These are phyloP conservation scores for Acanthochlamys bracteata DNA, from an alignment of 106 monocot species.

Conservation along the genomic window DNA sequence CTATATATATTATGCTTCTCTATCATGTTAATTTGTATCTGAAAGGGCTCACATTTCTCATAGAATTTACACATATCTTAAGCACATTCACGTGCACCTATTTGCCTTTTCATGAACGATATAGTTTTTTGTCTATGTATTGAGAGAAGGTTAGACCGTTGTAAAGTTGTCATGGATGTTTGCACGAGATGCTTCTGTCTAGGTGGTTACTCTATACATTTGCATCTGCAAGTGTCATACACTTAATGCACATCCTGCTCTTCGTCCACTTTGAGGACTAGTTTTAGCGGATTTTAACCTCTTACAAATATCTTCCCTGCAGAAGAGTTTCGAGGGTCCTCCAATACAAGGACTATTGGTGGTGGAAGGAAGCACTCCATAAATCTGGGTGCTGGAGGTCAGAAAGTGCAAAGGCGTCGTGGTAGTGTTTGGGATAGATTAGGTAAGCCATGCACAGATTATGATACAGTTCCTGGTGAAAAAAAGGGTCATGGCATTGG, in stretches of 20 bases:
- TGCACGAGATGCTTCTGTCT: too few species aligned
- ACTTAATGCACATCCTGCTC: not conserved
- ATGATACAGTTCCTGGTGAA: not conserved
- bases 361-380: constrained; percentile 15
- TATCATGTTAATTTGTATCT: too few species aligned
- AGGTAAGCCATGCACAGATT: constrained; percentile 47
- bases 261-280: not conserved
- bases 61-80: too few species aligned
- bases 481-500: not conserved
- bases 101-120: too few species aligned
- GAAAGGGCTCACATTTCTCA: too few species aligned
- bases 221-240: not conserved
- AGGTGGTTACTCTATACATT: not conserved
- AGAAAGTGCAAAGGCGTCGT: constrained; percentile 21
- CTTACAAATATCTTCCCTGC: constrained; percentile 13
- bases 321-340: constrained; percentile 29
- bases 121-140: too few species aligned
- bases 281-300: not conserved
- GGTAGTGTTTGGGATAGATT: constrained; percentile 93
- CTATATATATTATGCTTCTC: too few species aligned
- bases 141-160: too few species aligned
- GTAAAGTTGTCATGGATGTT: too few species aligned
- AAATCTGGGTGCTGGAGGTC: constrained; percentile 12
- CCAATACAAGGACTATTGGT: constrained; percentile 4
- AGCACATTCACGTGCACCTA: too few species aligned